Evolutionary conservation across 495 filamentous ascomycete species (phyloP), one percentile per base, ranked within the genome.

Genomic region (Barbatosphaeria neglecta): DNA sequence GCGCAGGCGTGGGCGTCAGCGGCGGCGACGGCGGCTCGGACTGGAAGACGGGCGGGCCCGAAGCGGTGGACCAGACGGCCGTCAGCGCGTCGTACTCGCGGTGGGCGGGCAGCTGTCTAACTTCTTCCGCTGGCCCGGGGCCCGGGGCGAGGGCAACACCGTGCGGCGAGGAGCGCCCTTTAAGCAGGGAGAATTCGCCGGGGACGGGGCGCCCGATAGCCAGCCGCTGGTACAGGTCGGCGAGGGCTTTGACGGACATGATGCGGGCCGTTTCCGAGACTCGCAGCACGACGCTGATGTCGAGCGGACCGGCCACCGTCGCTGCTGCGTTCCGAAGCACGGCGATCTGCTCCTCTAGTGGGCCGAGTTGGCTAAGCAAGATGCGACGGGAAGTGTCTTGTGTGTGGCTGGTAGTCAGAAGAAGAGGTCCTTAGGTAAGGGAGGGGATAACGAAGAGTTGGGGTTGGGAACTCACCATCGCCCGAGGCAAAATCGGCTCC

Each of bases 11-110:
- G 20, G 65, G 63, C 22, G 65, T 66, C 22, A 50, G 56, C 20
- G 65, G 65, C 9, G 65, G 63, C 5, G 63, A 66, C 1, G 61
- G 65, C 5, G 62, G 63, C 31, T 64, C 58, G 1, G 63, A 63
- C 43, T 60, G 56, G 46, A 55, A 55, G 38, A 41, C 47, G 2
- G 53, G 48, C 0, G 46, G 33, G 19, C 37, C 51, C 10, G 53
- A 47, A 46, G 44, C 50, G 28, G 45, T 48, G 22, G 43, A 54
- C 39, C 46, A 47, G 25, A 46, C 19, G 24, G 43, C 48, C 22
- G 48, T 48, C 24, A 54, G 46, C 11, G 43, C 31, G 19, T 54
- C 45, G 35, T 51, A 49, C 2, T 55, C 51, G 16, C 46, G 44
- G 31, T 28, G 43, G n/a, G 47, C 19, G n/a, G 24, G 37, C 22